Percentiles rank a stretch among this genome's conserved stretches.
These are phyloP conservation scores for Calonectria pseudoreteaudii DNA, from an alignment of 2,329 filamentous ascomycete species.

Conservation along the genomic window DNA sequence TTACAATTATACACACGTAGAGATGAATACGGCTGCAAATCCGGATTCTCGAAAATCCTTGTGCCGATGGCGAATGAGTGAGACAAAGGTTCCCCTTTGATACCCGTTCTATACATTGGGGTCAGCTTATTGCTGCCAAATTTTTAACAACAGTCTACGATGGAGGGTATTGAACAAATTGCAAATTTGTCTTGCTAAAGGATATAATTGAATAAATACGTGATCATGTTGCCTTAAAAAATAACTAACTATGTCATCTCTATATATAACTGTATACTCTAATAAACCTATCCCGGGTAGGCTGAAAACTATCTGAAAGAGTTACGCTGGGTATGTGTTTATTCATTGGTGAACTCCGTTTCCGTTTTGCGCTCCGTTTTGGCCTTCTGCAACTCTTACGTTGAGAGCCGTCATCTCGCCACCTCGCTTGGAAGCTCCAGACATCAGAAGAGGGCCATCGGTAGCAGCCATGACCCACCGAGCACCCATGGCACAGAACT, in stretches of 20 bases:
- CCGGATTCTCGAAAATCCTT: neutral
- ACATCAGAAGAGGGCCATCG: slow-evolving; percentile 42
- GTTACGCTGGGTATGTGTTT: neutral
- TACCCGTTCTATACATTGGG: neutral
- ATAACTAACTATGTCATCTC: neutral
- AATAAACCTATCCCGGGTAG: neutral
- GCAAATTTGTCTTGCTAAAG: neutral
- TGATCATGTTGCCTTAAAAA: neutral
- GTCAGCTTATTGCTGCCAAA: neutral
- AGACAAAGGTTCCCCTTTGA: neutral
- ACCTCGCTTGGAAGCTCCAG: slow-evolving; percentile 40
- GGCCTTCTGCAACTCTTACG: slow-evolving; percentile 14
- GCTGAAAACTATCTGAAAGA: too few relatives aligned
- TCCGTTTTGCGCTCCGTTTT: slow-evolving; percentile 12
- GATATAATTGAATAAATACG: neutral
- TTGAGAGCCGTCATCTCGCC: slow-evolving; percentile 41
- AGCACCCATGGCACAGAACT: slow-evolving; percentile 47
- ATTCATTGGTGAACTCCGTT: neutral
- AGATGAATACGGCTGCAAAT: neutral
- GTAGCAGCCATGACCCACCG: slow-evolving; percentile 46
- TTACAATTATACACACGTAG: neutral
- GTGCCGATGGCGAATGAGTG: neutral
- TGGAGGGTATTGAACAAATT: neutral
- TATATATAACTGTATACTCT: neutral
- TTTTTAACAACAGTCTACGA: neutral